These are phyloP conservation scores for Acer campestre DNA, from an alignment of 345 rosid species.

Conservation along the genomic window DNA sequence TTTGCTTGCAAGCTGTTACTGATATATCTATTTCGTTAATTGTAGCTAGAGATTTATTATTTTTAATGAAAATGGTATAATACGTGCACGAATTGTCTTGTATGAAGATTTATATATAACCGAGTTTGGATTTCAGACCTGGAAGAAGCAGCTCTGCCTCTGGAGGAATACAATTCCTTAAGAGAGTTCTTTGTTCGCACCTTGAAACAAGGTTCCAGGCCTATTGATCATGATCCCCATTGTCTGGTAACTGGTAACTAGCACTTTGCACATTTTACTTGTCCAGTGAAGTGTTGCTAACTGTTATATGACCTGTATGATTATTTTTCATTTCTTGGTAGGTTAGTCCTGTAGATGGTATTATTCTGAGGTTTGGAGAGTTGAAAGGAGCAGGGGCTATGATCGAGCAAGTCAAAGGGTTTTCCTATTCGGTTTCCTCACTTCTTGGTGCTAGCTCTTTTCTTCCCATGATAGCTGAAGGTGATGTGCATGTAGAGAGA, in stretches of 20 bases:
- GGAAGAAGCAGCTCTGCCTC: slow-evolving; percentile 86
- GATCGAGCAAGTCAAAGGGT: slow-evolving; percentile 98
- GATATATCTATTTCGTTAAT: background rate
- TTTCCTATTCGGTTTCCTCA: slow-evolving; percentile 78
- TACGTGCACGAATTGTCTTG: background rate
- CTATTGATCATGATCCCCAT: slow-evolving; percentile 73
- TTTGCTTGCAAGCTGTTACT: background rate
- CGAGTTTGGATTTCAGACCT: slow-evolving; percentile 55
- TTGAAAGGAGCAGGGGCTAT: slow-evolving; percentile 74
- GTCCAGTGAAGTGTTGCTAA: slow-evolving; percentile 27
- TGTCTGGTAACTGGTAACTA: slow-evolving; percentile 97
- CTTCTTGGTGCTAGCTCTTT: slow-evolving; percentile 82
- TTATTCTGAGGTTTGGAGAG: slow-evolving; percentile 80
- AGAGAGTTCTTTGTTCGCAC: slow-evolving; percentile 87
- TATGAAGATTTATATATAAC: slow-evolving; percentile 9
- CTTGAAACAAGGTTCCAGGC: slow-evolving; percentile 88
- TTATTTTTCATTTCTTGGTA: slow-evolving; percentile 31
- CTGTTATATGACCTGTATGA: slow-evolving; percentile 13
- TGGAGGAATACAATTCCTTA: slow-evolving; percentile 76
- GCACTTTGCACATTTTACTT: slow-evolving; percentile 35
- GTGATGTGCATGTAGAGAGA: slow-evolving; percentile 34
- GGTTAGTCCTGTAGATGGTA: slow-evolving; percentile 98
- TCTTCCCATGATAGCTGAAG: slow-evolving; percentile 62
- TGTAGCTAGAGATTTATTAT: slow-evolving; percentile 1
- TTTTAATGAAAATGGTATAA: slow-evolving; percentile 2